Evolutionary conservation across 2,329 filamentous ascomycete genomes (phyloP), one percentile per base, ranked within the genome.

Genomic region (Penicillium sp.): DNA sequence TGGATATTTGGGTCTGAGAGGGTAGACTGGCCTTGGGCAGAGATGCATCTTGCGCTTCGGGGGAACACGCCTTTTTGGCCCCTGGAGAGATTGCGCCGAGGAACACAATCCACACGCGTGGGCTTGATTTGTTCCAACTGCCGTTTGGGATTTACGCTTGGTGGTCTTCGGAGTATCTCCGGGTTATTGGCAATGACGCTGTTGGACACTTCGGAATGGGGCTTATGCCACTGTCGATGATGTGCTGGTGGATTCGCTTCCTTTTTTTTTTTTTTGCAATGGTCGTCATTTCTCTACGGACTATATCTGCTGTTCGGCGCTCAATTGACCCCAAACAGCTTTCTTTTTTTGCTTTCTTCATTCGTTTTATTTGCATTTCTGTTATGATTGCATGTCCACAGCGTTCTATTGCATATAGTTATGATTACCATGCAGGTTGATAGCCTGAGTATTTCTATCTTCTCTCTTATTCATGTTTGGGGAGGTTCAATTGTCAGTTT

Each of bases 401-500:
- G 53, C 51, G 45, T 55, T 43, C 33, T 29, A 31, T 56, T 56
- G 54, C 54, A 56, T 60, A 52, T 45, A 40, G 19, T 46, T 27
- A 46, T 59, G 50, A 37, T 51, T 53, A 21, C 38, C 42, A 45
- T n/a, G n/a, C 38, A 29, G 51, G 51, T 23, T n/a, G 9, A 48
- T 48, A 38, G 21, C 37, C 38, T 43, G 46, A 40, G 38, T 31
- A 50, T 56, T 37, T 38, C 29, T n/a, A 9, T 50, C 27, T 50
- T 41, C 8, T 50, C 17, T 56, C 17, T 45, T 23, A 6, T 25
- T 23, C 41, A 27, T 48, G 15, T 37, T 29, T 49, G 54, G 53
- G 54, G 54, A 15, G 54, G 54, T 37, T 50, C 38, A 51, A 43
- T 42, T 50, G 25, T 50, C 45, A 19, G 13, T 54, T 48, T n/a